A percentile compares a stretch with the other conserved stretches of the same genome.
Conservation (phyloP, 805 yeast species). For the Brettanomyces naardenensis region DNA sequence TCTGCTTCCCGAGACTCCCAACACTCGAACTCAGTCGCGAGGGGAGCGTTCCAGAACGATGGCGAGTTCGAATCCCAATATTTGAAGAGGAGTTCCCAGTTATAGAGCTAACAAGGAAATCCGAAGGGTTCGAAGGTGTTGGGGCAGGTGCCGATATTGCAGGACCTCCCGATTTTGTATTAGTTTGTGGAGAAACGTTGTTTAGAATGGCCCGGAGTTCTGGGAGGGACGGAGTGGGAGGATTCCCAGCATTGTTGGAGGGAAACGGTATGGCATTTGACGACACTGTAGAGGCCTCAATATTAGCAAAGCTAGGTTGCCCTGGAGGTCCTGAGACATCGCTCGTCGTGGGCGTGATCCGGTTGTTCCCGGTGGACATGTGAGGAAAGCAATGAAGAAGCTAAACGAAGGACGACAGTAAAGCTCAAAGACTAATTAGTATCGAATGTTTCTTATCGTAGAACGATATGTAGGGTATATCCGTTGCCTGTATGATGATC, state of each 20-base stretch:
- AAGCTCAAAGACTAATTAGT: neutral
- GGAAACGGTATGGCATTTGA: neutral
- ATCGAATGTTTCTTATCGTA: no score
- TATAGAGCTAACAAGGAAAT: neutral
- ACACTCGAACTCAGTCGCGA: conserved; percentile 36
- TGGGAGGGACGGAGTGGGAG: conserved; percentile 1
- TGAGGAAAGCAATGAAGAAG: neutral
- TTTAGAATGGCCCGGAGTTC: conserved; percentile 2
- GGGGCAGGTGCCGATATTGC: neutral
- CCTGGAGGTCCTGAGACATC: neutral
- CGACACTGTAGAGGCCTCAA: neutral
- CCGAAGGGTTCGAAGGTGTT: conserved; percentile 2
- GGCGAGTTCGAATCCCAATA: conserved; percentile 41
- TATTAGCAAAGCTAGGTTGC: neutral
- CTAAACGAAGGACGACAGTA: neutral
- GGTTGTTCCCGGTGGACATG: conserved; percentile 1
- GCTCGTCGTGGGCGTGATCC: conserved; percentile 1
- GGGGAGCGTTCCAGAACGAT: conserved; percentile 77
- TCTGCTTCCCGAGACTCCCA: neutral
- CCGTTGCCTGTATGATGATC: no score
- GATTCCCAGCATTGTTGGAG: neutral
- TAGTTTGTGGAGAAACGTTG: neutral
- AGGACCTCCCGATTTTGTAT: neutral
- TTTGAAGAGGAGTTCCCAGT: conserved; percentile 1
- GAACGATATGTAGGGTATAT: no score